A percentile compares a stretch with the other conserved stretches of the same genome.
These are phyloP conservation scores for Gossypium lobatum DNA, from an alignment of 441 rosid species.

Conservation along the genomic window DNA sequence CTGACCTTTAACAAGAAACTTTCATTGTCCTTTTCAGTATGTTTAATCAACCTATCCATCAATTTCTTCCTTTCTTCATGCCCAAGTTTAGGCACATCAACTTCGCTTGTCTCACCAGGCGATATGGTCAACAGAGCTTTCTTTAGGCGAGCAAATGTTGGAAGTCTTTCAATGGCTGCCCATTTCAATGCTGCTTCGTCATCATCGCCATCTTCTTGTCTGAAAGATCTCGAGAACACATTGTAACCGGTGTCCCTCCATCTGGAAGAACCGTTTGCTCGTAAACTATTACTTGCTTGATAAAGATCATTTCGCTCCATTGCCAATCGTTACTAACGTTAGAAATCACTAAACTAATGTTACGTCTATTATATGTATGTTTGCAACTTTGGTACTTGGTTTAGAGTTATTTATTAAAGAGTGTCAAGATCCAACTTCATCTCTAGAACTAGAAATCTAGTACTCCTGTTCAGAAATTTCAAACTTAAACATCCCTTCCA, in stretches of 20 bases:
- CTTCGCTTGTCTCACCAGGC: conserved; percentile 41
- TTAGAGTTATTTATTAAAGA: not conserved
- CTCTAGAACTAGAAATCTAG: not conserved
- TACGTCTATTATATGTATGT: too few species aligned
- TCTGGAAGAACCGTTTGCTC: conserved; percentile 21
- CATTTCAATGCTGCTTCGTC: conserved; percentile 59
- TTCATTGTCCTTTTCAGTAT: conserved; percentile 48
- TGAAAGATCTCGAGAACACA: conserved; percentile 29
- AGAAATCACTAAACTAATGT: not conserved
- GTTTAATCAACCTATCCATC: conserved; percentile 40
- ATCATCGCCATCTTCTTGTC: conserved; percentile 49
- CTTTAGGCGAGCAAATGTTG: conserved; percentile 41
- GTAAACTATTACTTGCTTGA: conserved; percentile 22
- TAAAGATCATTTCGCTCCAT: conserved; percentile 16
- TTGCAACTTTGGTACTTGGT: not conserved
- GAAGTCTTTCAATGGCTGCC: conserved; percentile 71
- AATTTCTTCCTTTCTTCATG: conserved; percentile 34
- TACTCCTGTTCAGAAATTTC: not conserved
- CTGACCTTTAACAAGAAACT: conserved; percentile 48
- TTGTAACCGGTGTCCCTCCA: conserved; percentile 21
- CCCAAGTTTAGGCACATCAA: conserved; percentile 43
- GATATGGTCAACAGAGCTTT: conserved; percentile 6
- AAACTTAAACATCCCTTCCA: not conserved
- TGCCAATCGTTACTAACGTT: not conserved
- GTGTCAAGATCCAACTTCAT: not conserved